Evolutionary conservation across 805 yeast species (phyloP), one percentile per base, ranked within the genome.

Genomic region (Ogataea zsoltii): DNA sequence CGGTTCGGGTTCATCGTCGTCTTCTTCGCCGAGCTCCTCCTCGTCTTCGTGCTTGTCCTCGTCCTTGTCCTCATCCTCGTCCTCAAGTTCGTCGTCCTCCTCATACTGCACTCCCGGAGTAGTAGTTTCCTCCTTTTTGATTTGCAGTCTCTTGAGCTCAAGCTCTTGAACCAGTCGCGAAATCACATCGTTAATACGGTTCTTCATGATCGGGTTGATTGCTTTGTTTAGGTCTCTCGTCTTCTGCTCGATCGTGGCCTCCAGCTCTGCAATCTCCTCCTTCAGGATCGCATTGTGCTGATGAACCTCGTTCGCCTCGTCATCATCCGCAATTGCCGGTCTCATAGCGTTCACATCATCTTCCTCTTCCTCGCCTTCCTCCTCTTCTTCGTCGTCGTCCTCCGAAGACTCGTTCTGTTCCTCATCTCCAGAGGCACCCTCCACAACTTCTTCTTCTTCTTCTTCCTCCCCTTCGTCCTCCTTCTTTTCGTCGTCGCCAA

Each of bases 181-280:
- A 41, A 88, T 86, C 41, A 85, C 90, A 53, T 86, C 94, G 56
- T 83, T 75, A 62, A 91, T 87, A 68, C 97, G 83, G 65, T 84
- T 86, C 60, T 84, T 82, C 80, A 94, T 76, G 68, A 92, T 84
- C 55, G 92, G 91, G 61, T 89, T 89, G 40, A 82, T 75, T 14
- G 91, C 90, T 53, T 83, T 82, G 16, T 75, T 79, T 39, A 88
- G 77, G 56, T 87, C 90, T 37, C 74, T 74, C 62, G 80, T 80
- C 58, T 92, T 91, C 56, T 83, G 84, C 44, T 76, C 80, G 41
- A 94, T 84, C 0, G 92, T 90, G 13, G 75, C 57, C 61, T 87
- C 90, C 49, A 94, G 73, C 59, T 94, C 99, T 6, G 74, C 68
- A 46, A 94, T 83, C 63, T 91, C 97, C 65, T 92, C 98, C 49